phyloP scores from a whole-genome alignment of 140 eudicot genomes.

The Anethum foeniculum region DNA sequence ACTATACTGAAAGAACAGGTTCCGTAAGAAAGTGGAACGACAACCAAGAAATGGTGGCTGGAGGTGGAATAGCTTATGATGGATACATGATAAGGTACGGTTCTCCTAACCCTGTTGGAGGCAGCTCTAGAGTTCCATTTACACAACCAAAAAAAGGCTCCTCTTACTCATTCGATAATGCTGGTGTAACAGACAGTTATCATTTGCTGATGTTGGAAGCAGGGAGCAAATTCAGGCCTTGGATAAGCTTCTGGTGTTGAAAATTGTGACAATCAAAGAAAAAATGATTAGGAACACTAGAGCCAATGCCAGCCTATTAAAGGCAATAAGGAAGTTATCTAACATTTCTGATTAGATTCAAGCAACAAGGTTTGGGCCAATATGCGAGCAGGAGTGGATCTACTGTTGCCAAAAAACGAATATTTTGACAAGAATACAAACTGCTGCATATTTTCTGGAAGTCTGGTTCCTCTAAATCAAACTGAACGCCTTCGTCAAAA shows the following conservation, averaged over 20 bases:
- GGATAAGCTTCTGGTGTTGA: constrained; percentile 1
- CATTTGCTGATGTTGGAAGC: constrained; percentile 18
- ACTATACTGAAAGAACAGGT: constrained; percentile 21
- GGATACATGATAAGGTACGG: constrained; percentile 18
- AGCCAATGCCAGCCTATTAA: neutral
- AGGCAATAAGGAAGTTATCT: neutral
- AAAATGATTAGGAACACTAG: neutral
- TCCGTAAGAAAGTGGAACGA: constrained; percentile 18
- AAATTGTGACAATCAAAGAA: neutral
- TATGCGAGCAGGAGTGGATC: no score
- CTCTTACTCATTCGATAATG: constrained; percentile 14
- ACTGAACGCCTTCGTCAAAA: neutral
- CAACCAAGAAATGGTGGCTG: neutral
- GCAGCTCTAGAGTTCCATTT: constrained; percentile 33
- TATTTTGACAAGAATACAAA: no score
- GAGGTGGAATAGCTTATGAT: constrained; percentile 18
- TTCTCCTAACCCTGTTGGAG: constrained; percentile 26
- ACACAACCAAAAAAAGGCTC: constrained; percentile 48
- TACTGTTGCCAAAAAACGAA: no score
- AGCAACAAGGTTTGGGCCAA: constrained; percentile 48
- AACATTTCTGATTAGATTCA: neutral
- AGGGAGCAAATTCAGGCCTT: neutral
- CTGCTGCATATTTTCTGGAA: no score
- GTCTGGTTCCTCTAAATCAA: no score
- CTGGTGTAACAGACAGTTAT: constrained; percentile 32